phyloP scores from a whole-genome alignment of 805 yeast genomes.

The Kodamaea nitidulidarum region DNA sequence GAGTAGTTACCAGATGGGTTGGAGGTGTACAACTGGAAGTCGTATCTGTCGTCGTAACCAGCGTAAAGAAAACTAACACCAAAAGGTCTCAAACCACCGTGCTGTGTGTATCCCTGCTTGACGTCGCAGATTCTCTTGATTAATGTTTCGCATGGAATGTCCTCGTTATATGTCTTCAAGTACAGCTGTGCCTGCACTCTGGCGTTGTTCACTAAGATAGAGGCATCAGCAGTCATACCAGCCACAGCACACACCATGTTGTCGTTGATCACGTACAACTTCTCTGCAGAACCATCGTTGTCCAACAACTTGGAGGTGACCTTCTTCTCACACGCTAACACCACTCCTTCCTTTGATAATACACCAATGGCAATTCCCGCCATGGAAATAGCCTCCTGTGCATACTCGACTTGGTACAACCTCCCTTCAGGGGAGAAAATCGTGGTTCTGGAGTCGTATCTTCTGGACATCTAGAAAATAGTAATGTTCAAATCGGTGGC shows the following conservation, averaged over 20 bases:
- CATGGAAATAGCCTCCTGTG: conserved; percentile 82
- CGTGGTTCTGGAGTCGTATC: conserved; percentile 98
- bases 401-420: conserved; percentile 94
- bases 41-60: conserved; percentile 86
- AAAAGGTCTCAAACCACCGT: conserved; percentile 97
- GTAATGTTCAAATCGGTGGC: conserved; percentile 8
- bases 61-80: conserved; percentile 97
- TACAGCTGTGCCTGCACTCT: conserved; percentile 80
- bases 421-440: conserved; percentile 99
- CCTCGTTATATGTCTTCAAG: conserved; percentile 82
- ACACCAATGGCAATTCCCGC: conserved; percentile 84
- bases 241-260: conserved; percentile 92
- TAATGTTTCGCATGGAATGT: conserved; percentile 87
- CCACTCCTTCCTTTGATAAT: conserved; percentile 80
- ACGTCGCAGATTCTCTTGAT: conserved; percentile 88
- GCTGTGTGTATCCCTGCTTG: conserved; percentile 97
- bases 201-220: conserved; percentile 83
- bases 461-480: conserved; percentile 61
- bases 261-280: conserved; percentile 80
- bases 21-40: conserved; percentile 88
- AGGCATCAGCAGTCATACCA: conserved; percentile 96
- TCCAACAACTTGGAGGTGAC: conserved; percentile 89
- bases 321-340: conserved; percentile 93
- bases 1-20: conserved; percentile 97
- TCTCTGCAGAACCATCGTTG: conserved; percentile 91